Evolutionary conservation across 208 protist genomes (phyloP).

Genomic region (Wallacemonas rigidus): DNA sequence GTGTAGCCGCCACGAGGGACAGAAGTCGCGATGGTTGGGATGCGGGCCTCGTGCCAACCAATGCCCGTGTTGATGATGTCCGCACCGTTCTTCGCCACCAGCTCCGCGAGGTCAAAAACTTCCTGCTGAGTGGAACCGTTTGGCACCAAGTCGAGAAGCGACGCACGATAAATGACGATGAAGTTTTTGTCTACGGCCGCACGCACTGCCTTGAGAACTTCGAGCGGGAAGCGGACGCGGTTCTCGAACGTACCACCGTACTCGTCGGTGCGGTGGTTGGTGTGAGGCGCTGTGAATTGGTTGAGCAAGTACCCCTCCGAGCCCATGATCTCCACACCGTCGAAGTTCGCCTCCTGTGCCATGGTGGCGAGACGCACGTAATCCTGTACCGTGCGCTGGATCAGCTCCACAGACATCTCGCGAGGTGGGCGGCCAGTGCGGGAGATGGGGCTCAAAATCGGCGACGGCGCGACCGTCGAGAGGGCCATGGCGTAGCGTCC

Average conservation of each 20-base stretch:
- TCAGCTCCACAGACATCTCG: constrained; percentile 41
- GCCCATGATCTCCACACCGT: constrained; percentile 92
- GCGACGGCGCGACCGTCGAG: constrained; percentile 58
- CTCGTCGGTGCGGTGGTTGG: constrained; percentile 86
- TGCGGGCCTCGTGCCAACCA: constrained; percentile 89
- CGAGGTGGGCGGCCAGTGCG: constrained; percentile 45
- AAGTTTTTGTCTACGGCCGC: constrained; percentile 70
- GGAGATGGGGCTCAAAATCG: constrained; percentile 45
- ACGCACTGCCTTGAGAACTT: constrained; percentile 65
- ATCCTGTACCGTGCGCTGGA: constrained; percentile 66
- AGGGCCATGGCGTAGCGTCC: constrained; percentile 65
- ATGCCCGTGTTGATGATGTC: constrained; percentile 91
- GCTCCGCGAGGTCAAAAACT: constrained; percentile 63
- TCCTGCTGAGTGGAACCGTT: constrained; percentile 77
- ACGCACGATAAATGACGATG: constrained; percentile 89
- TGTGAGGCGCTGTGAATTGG: constrained; percentile 76
- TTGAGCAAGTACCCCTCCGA: constrained; percentile 90
- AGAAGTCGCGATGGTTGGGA: constrained; percentile 87
- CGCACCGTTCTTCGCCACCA: constrained; percentile 54
- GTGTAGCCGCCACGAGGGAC: constrained; percentile 78
- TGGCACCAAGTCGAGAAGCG: constrained; percentile 82
- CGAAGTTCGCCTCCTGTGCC: constrained; percentile 76
- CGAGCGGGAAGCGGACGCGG: constrained; percentile 74
- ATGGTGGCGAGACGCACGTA: constrained; percentile 49
- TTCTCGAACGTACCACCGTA: constrained; percentile 88